Percentiles rank a stretch among this genome's conserved stretches.
Conservation (phyloP, 352 stramenopile genomes). For the Pythium folliculosum region DNA sequence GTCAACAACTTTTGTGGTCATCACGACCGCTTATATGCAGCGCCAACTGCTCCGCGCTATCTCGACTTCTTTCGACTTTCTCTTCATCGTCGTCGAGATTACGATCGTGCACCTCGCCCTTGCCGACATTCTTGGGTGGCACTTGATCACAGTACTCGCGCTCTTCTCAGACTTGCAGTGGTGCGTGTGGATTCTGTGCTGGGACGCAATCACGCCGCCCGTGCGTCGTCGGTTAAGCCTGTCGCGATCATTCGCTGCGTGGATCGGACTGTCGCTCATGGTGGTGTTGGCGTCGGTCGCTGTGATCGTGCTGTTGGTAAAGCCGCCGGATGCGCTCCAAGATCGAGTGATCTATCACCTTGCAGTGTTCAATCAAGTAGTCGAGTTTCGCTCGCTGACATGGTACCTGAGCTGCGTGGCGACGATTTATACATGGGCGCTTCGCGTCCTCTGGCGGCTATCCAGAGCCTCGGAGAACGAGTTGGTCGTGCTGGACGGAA, state of each 20-base stretch:
- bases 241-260: background rate
- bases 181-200: conserved; percentile 8
- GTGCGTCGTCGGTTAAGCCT: background rate
- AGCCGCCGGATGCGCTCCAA: background rate
- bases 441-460: conserved; percentile 11
- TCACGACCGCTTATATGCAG: conserved; percentile 2
- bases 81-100: conserved; percentile 37
- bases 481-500: conserved; percentile 12
- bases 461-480: background rate
- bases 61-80: conserved; percentile 43
- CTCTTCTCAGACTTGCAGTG: background rate
- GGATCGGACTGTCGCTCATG: background rate
- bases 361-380: background rate
- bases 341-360: background rate
- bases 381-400: conserved; percentile 8
- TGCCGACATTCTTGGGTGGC: conserved; percentile 20
- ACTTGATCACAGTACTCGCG: background rate
- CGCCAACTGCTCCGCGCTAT: conserved; percentile 33
- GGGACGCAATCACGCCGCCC: conserved; percentile 6
- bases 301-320: background rate
- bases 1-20: background rate
- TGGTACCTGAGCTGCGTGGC: conserved; percentile 6
- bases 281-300: background rate
- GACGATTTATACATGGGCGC: conserved; percentile 7
- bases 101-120: conserved; percentile 31